These are phyloP conservation scores for Cyclostephanos invisitatus DNA, from an alignment of 108 stramenopile genomes.

Conservation along the genomic window DNA sequence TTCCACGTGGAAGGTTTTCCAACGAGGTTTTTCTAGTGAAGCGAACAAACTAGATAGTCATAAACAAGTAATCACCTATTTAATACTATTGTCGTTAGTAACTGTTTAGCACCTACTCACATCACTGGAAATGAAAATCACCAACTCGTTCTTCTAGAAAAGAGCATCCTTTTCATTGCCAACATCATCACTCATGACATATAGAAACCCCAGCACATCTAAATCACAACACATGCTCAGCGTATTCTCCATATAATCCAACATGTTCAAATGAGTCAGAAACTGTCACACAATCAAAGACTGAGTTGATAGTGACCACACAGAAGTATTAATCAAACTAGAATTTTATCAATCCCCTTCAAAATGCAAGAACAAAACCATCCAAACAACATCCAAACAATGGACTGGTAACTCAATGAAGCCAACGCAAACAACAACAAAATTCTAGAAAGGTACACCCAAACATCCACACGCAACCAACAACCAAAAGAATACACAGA, in stretches of 20 bases:
- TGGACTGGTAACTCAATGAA: neutral
- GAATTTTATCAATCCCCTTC: neutral
- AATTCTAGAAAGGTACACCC: neutral
- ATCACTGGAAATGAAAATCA: neutral
- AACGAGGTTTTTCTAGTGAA: too few relatives aligned
- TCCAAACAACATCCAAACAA: neutral
- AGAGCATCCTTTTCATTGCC: neutral
- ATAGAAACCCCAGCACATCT: too few relatives aligned
- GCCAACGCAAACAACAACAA: neutral
- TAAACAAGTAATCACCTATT: too few relatives aligned
- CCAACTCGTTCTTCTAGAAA: neutral
- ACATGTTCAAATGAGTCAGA: neutral
- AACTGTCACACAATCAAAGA: neutral
- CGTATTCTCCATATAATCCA: neutral
- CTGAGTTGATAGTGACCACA: neutral
- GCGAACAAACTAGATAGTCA: too few relatives aligned
- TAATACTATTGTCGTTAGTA: too few relatives aligned
- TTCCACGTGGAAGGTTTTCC: too few relatives aligned
- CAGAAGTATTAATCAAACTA: neutral
- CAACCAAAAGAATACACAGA: neutral
- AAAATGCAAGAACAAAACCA: neutral
- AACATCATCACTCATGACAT: neutral
- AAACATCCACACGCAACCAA: neutral
- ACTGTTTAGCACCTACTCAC: too few relatives aligned
- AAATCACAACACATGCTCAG: neutral